Evolutionary conservation across 2,329 filamentous ascomycete genomes (phyloP).

Genomic region (Talaromyces sp.): DNA sequence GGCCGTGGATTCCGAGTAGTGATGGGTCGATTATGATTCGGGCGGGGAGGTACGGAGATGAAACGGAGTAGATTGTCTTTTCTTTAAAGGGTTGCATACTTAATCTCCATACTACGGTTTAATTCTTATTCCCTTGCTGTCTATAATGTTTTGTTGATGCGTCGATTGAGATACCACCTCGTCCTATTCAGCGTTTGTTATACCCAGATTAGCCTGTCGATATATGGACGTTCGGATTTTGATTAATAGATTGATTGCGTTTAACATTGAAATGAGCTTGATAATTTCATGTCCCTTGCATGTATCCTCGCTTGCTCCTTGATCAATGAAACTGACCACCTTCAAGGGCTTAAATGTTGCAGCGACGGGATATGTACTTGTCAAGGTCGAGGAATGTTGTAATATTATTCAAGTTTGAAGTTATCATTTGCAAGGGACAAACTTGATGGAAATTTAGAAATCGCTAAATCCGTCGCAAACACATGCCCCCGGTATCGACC

Average conservation of each 20-base stretch:
- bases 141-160: background rate
- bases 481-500: slow-evolving; percentile 1
- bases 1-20: slow-evolving; percentile 37
- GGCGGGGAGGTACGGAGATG: slow-evolving; percentile 4
- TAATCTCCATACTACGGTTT: background rate
- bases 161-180: background rate
- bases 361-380: background rate
- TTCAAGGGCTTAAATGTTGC: background rate
- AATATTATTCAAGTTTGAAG: background rate
- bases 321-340: too few relatives aligned
- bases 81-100: background rate
- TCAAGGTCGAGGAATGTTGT: background rate
- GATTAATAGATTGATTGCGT: background rate
- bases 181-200: background rate
- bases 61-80: background rate
- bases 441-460: background rate
- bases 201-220: background rate
- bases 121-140: background rate
- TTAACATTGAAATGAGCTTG: background rate
- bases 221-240: background rate
- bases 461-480: background rate
- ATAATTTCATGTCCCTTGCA: too few relatives aligned
- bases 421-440: background rate
- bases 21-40: slow-evolving; percentile 8
- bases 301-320: too few relatives aligned